Evolutionary conservation across 1,284 basidiomycete genomes (phyloP).

Genomic region (Naganishia liquefaciens): DNA sequence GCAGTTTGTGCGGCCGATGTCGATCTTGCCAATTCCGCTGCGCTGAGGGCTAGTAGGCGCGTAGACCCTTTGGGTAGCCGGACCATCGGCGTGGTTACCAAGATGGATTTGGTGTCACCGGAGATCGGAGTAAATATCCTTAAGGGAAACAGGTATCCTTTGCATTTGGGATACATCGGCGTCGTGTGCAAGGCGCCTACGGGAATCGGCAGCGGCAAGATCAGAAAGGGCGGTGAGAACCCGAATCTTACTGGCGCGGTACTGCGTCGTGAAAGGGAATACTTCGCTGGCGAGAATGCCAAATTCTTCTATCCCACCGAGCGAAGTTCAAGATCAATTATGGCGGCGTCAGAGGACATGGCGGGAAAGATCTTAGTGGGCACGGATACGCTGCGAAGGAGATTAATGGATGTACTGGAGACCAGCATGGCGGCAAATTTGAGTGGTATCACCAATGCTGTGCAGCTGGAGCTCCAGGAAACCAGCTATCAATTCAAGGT

Average conservation of each 20-base stretch:
- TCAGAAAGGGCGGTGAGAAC: conserved; percentile 46
- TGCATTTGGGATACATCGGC: conserved; percentile 94
- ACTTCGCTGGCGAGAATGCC: conserved; percentile 68
- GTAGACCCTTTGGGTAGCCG: conserved; percentile 92
- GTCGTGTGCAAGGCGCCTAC: conserved; percentile 81
- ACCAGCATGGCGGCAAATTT: conserved; percentile 94
- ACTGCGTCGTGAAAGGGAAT: conserved; percentile 73
- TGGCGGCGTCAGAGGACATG: conserved; percentile 16
- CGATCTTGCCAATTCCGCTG: conserved; percentile 96
- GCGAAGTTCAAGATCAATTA: neutral
- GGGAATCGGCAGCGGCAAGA: conserved; percentile 41
- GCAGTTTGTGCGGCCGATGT: conserved; percentile 98
- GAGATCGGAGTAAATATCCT: conserved; percentile 80
- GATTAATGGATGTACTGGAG: conserved; percentile 95
- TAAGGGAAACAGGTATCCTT: conserved; percentile 89
- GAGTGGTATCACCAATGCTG: conserved; percentile 92
- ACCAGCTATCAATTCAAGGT: conserved; percentile 95
- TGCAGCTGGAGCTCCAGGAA: conserved; percentile 95
- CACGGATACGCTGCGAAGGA: conserved; percentile 80
- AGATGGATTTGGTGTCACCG: conserved; percentile 94
- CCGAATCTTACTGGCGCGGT: conserved; percentile 60
- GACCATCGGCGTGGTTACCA: conserved; percentile 97
- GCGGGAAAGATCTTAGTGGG: conserved; percentile 71
- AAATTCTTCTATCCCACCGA: conserved; percentile 60
- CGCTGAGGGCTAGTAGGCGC: conserved; percentile 84